Conservation (phyloP, 78 protist species). For the Goniomonas avonlea region DNA sequence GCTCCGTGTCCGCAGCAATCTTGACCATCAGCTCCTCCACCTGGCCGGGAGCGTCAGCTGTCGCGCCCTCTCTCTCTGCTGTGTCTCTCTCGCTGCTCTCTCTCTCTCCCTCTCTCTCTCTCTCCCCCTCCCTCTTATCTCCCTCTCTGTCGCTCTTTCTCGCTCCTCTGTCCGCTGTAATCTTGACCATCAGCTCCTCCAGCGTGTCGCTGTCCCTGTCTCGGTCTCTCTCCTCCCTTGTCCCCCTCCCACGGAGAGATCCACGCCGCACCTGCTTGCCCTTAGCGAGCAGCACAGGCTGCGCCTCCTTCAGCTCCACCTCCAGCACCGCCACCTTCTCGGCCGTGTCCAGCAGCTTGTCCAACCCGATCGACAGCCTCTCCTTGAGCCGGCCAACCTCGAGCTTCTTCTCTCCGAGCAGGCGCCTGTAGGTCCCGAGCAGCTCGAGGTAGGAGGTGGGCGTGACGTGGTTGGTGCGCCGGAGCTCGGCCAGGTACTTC, state of each 20-base stretch:
- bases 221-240: too few relatives aligned
- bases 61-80: too few relatives aligned
- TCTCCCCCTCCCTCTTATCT: too few relatives aligned
- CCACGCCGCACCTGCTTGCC: too few relatives aligned
- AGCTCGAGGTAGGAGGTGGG: conserved; percentile 70
- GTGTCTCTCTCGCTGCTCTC: too few relatives aligned
- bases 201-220: too few relatives aligned
- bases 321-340: conserved; percentile 26
- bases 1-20: background rate
- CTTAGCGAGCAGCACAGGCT: conserved; percentile 19
- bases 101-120: too few relatives aligned
- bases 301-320: conserved; percentile 18
- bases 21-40: conserved; percentile 8
- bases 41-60: too few relatives aligned
- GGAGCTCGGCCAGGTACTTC: conserved; percentile 17
- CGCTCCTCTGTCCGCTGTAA: conserved; percentile 30
- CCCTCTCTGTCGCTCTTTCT: too few relatives aligned
- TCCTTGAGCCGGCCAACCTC: conserved; percentile 7
- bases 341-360: conserved; percentile 34
- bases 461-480: conserved; percentile 59
- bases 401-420: conserved; percentile 21
- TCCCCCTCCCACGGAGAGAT: too few relatives aligned
- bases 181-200: conserved; percentile 23
- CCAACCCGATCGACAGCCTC: conserved; percentile 37
- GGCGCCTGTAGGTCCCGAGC: conserved; percentile 29